Evolutionary conservation across 2,329 filamentous ascomycete genomes (phyloP).

Genomic region (Hypoxylon sp.): DNA sequence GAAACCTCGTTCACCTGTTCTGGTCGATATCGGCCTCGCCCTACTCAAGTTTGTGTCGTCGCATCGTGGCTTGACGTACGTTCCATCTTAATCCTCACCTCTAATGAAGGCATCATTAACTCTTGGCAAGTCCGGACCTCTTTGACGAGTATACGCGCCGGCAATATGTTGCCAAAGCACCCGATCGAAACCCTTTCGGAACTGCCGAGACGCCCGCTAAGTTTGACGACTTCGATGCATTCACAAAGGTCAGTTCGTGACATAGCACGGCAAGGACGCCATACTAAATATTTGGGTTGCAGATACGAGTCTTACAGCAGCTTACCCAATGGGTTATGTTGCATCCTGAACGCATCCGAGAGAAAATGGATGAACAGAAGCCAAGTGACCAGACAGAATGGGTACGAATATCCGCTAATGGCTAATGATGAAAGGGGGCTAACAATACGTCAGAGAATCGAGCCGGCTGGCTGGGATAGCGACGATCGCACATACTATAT

Average conservation of each 20-base stretch:
- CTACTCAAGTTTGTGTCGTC: conserved; percentile 95
- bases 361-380: conserved; percentile 85
- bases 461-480: conserved; percentile 89
- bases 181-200: conserved; percentile 87
- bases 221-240: conserved; percentile 86
- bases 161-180: conserved; percentile 87
- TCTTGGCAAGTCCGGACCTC: conserved; percentile 76
- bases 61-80: conserved; percentile 91
- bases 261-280: conserved; percentile 10
- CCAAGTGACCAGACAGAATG: conserved; percentile 86
- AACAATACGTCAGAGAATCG: conserved; percentile 71
- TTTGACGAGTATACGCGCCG: conserved; percentile 95
- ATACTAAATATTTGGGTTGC: conserved; percentile 22
- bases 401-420: conserved; percentile 71
- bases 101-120: conserved; percentile 45
- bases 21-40: conserved; percentile 86
- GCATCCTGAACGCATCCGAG: conserved; percentile 88
- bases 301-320: conserved; percentile 86
- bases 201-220: conserved; percentile 78
- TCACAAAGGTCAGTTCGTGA: conserved; percentile 74
- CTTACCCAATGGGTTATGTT: conserved; percentile 91
- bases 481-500: conserved; percentile 91
- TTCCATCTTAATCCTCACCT: conserved; percentile 46
- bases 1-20: conserved; percentile 79
- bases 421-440: conserved; percentile 54